Evolutionary conservation across 1,284 basidiomycete genomes (phyloP).

Genomic region (Takashimella koratensis): DNA sequence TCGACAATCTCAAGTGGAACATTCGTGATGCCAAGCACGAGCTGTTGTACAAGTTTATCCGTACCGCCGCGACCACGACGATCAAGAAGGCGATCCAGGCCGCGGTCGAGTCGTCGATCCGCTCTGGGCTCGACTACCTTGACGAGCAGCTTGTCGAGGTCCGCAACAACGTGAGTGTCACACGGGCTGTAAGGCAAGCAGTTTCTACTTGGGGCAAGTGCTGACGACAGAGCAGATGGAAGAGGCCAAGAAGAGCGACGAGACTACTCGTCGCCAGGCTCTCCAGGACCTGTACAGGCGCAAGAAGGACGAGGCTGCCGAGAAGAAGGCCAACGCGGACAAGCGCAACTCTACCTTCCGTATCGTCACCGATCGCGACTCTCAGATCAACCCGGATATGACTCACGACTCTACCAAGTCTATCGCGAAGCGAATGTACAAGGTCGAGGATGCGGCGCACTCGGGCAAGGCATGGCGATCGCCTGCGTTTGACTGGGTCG

Average conservation of each 20-base stretch:
- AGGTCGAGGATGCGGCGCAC: constrained; percentile 34
- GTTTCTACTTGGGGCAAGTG: too few relatives aligned
- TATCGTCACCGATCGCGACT: constrained; percentile 28
- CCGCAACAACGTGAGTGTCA: constrained; percentile 31
- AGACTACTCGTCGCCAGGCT: constrained; percentile 56
- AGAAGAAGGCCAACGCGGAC: constrained; percentile 38
- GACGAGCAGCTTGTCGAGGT: constrained; percentile 66
- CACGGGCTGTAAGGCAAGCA: too few relatives aligned
- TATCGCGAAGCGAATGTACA: constrained; percentile 33
- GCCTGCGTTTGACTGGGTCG: constrained; percentile 41
- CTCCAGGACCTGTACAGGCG: constrained; percentile 62
- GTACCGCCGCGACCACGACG: constrained; percentile 53
- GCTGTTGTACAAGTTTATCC: constrained; percentile 68
- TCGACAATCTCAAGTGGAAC: constrained; percentile 79
- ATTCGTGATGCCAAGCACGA: constrained; percentile 91
- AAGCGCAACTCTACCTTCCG: constrained; percentile 26
- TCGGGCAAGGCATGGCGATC: constrained; percentile 38
- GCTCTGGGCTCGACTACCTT: constrained; percentile 71
- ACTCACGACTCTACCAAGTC: constrained; percentile 25
- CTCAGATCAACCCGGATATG: constrained; percentile 35
- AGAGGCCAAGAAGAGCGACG: constrained; percentile 60
- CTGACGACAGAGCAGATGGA: too few relatives aligned
- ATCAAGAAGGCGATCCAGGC: constrained; percentile 89
- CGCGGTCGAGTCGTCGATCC: constrained; percentile 72
- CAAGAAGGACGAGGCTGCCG: constrained; percentile 49